These are phyloP conservation scores for Magnusiomyces sp. DNA, from an alignment of 1,139 yeast genomes.

Conservation along the genomic window DNA sequence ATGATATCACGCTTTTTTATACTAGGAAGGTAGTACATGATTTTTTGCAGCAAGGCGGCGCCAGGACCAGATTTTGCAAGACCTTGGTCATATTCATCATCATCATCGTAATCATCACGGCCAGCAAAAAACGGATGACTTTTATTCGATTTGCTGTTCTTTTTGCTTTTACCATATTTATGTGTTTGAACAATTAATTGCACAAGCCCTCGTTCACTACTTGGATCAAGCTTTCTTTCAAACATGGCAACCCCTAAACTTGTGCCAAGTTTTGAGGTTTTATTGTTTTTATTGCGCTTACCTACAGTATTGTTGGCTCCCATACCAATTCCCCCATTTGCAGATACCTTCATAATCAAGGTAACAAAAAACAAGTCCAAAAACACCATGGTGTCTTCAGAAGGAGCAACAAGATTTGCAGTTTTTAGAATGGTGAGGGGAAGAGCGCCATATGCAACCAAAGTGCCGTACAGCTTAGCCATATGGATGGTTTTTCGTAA, in stretches of 20 bases:
- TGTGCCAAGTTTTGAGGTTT: conserved; percentile 1
- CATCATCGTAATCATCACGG: neutral
- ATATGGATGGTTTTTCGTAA: conserved; percentile 56
- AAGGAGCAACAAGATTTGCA: conserved; percentile 66
- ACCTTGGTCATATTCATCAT: neutral
- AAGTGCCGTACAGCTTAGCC: conserved; percentile 70
- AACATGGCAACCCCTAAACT: conserved; percentile 3
- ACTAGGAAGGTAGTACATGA: neutral
- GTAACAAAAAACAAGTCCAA: conserved; percentile 66
- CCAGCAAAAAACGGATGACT: conserved; percentile 15
- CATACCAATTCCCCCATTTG: conserved; percentile 3
- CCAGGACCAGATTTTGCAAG: neutral
- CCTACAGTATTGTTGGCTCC: neutral
- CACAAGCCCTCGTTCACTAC: conserved; percentile 1
- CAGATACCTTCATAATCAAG: conserved; percentile 42
- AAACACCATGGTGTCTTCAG: conserved; percentile 57
- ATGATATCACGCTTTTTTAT: neutral
- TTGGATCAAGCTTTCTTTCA: conserved; percentile 3
- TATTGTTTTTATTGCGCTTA: neutral
- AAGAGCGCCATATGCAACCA: conserved; percentile 64
- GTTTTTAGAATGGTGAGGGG: conserved; percentile 66
- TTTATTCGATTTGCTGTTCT: conserved; percentile 28
- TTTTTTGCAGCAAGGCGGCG: neutral
- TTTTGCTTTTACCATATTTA: conserved; percentile 38
- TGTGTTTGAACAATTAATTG: neutral